phyloP scores from a whole-genome alignment of 108 stramenopile genomes.

The Aurantiochytrium sp. region DNA sequence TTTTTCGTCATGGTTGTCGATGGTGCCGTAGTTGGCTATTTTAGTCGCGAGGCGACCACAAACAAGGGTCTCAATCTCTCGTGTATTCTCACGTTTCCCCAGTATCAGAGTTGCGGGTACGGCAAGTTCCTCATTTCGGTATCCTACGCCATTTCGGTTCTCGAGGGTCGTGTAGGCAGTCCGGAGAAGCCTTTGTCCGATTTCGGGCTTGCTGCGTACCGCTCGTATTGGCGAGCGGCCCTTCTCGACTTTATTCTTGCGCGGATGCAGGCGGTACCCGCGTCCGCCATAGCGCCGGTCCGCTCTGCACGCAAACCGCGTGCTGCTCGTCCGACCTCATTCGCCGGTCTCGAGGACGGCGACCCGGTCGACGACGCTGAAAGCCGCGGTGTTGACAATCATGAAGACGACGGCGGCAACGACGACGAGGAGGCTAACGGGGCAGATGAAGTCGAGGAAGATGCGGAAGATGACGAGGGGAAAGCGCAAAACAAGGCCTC shows the following conservation, averaged over 20 bases:
- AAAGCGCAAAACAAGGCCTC: background rate
- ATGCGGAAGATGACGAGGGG: background rate
- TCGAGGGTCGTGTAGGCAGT: constrained; percentile 29
- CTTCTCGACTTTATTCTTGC: background rate
- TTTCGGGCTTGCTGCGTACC: background rate
- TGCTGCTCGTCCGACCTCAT: background rate
- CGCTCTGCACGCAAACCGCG: background rate
- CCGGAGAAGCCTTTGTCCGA: constrained; percentile 15
- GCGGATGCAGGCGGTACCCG: background rate
- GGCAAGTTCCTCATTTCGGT: constrained; percentile 95
- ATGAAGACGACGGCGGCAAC: background rate
- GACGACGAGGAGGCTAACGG: background rate
- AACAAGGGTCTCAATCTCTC: constrained; percentile 82
- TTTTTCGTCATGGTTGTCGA: constrained; percentile 97
- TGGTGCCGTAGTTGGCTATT: constrained; percentile 93
- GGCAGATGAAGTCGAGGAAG: background rate
- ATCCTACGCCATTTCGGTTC: constrained; percentile 69
- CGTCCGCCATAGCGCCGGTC: background rate
- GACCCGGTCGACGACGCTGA: background rate
- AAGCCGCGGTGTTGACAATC: background rate
- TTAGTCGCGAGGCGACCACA: constrained; percentile 73
- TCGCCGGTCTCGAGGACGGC: background rate
- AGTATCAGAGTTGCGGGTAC: constrained; percentile 92
- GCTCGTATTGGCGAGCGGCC: background rate
- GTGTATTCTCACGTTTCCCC: constrained; percentile 96